Conservation (phyloP, 176 grass and related monocot species). For the Juncus effusus region DNA sequence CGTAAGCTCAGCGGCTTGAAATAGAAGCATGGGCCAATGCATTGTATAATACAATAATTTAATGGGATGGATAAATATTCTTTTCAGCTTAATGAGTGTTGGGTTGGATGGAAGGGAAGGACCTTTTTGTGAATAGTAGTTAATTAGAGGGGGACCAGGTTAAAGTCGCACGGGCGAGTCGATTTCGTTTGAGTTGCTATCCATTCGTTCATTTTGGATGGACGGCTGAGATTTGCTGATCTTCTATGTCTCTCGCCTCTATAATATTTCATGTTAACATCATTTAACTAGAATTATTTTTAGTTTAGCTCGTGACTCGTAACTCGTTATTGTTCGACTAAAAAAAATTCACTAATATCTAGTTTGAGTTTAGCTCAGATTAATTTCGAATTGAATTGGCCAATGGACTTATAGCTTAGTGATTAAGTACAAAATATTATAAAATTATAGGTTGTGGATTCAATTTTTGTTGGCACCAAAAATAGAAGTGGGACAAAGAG, state of each 20-base stretch:
- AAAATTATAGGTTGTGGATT: background rate
- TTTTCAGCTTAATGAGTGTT: too few species aligned
- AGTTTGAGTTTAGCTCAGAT: background rate
- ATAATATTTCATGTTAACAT: background rate
- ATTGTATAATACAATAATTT: too few species aligned
- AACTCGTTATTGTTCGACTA: background rate
- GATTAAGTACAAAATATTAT: too few species aligned
- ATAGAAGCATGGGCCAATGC: too few species aligned
- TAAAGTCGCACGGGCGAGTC: constrained; percentile 28
- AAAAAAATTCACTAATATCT: background rate
- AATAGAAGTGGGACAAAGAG: too few species aligned
- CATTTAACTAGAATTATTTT: too few species aligned
- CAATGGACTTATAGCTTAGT: too few species aligned
- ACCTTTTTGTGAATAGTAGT: constrained; percentile 13
- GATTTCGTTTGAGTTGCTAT: background rate
- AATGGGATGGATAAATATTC: too few species aligned
- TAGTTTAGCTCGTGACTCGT: too few species aligned
- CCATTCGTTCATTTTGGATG: constrained; percentile 18
- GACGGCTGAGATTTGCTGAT: background rate
- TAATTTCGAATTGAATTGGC: background rate
- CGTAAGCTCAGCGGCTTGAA: background rate
- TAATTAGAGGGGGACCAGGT: constrained; percentile 9
- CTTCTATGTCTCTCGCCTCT: background rate
- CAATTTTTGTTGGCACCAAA: background rate
- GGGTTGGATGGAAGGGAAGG: background rate